Percentiles rank a stretch among this genome's conserved stretches.
phyloP scores from a whole-genome alignment of 176 grass and related monocot genomes.

The Lolium rigidum region DNA sequence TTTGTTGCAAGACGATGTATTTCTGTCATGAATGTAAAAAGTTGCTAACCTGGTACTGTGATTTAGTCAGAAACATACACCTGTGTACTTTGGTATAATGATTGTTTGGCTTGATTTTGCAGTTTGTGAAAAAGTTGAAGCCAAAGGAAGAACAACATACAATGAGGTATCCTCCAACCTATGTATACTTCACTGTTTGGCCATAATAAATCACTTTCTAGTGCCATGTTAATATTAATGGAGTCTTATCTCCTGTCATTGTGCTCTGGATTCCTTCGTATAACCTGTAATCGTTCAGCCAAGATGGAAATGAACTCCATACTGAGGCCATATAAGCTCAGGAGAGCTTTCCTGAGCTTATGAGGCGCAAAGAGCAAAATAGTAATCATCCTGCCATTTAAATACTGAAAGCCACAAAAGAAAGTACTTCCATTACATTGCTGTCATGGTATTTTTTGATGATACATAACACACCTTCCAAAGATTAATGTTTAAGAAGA shows the following conservation, averaged over 20 bases:
- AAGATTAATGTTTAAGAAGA: neutral
- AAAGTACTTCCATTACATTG: neutral
- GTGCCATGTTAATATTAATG: slow-evolving; percentile 1
- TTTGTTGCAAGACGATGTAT: neutral
- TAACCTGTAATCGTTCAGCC: neutral
- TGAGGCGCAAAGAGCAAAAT: neutral
- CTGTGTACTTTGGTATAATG: slow-evolving; percentile 30
- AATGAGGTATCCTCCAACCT: slow-evolving; percentile 70
- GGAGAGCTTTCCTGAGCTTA: neutral
- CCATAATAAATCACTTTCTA: slow-evolving; percentile 23
- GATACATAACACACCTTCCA: neutral
- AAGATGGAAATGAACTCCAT: neutral
- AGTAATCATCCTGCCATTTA: slow-evolving; percentile 11
- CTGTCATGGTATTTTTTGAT: slow-evolving; percentile 8
- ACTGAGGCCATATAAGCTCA: neutral
- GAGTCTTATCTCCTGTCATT: slow-evolving; percentile 3
- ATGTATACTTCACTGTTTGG: slow-evolving; percentile 16
- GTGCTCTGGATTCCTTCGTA: slow-evolving; percentile 14
- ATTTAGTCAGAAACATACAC: neutral
- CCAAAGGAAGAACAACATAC: slow-evolving; percentile 91
- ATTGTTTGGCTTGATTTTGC: slow-evolving; percentile 40
- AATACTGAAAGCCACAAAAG: slow-evolving; percentile 9
- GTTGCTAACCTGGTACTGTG: slow-evolving; percentile 22
- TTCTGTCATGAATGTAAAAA: slow-evolving; percentile 21
- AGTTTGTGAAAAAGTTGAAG: slow-evolving; percentile 97